Evolutionary conservation across 2,329 filamentous ascomycete genomes (phyloP), one percentile per base, ranked within the genome.

Genomic region (Fonsecaea monophora): DNA sequence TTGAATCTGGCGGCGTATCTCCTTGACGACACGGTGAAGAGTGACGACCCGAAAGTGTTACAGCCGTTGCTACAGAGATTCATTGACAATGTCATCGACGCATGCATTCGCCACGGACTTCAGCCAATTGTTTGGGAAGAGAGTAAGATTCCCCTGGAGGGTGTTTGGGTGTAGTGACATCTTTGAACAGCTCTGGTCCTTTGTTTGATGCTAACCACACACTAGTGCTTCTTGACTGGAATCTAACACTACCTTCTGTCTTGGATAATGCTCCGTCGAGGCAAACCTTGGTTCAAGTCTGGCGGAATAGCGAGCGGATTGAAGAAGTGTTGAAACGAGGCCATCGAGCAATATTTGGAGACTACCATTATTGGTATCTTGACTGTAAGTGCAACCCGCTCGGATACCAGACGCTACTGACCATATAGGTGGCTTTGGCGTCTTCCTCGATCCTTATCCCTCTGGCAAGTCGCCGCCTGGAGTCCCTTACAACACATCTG

Each of bases 121-220:
- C 86, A 84, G 4, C 92, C 92, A 0, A 81, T 96, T 25, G 91
- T 94, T 0, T 96, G 93, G 93, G 92, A 97, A 77, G 93, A 96
- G 78, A 92, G 45, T 50, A 50, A 50, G 45, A 8, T 50, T 50
- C 21, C 42, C 45, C 40, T 2, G 21, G n/a, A 50, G 45, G 9
- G 4, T 30, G 18, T 25, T 7, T 50, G 18, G 45, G 18, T 30
- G 45, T 50, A 12, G 21, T 13, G 45, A 21, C 45, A 50, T 9
- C 21, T 10, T 50, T 25, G 6, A 25, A 50, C 10, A 10, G 18
- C 6, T 13, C 18, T 3, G 13, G 21, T 25, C 9, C 25, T 8
- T 10, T 25, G 45, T 13, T 25, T 8, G 18, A 30, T 50, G 45
- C 45, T 50, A 30, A 50, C 45, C 3, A 50, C 21, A 50, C 8